phyloP scores from a whole-genome alignment of 148 eudicot species.

The Vaccinium myrtillus region DNA sequence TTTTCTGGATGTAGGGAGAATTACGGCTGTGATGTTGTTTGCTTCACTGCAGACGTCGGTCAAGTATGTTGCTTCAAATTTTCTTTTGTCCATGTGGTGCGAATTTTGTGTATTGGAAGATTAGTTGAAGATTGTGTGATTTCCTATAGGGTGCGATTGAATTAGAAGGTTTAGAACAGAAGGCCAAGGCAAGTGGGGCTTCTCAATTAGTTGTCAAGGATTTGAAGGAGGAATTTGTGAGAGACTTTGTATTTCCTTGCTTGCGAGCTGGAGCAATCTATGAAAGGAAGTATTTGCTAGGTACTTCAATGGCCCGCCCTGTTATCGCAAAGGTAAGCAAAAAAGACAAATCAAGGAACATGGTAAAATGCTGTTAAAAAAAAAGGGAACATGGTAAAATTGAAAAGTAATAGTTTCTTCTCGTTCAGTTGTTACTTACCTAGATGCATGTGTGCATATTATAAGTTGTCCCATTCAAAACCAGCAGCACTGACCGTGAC shows the following conservation, averaged over 20 bases:
- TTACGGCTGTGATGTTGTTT: conserved; percentile 98
- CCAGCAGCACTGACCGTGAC: no score
- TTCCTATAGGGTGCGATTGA: conserved; percentile 62
- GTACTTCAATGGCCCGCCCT: conserved; percentile 99
- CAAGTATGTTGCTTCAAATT: conserved; percentile 51
- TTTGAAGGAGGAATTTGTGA: conserved; percentile 93
- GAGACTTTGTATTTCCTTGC: conserved; percentile 85
- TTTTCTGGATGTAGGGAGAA: conserved; percentile 68
- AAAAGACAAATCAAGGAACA: background rate
- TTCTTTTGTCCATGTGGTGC: background rate
- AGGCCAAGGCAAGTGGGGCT: conserved; percentile 99
- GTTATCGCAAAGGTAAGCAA: conserved; percentile 89
- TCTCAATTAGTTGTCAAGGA: conserved; percentile 96
- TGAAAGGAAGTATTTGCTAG: conserved; percentile 91
- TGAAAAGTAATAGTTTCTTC: background rate
- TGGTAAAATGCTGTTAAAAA: no score
- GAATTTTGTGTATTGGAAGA: background rate
- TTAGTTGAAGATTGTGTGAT: background rate
- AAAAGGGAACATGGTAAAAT: background rate
- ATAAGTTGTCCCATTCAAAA: background rate
- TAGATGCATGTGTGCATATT: background rate
- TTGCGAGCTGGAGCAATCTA: conserved; percentile 96
- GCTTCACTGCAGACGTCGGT: conserved; percentile 99
- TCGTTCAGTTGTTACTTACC: background rate
- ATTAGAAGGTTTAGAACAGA: conserved; percentile 83